phyloP scores from a whole-genome alignment of 805 yeast species.

The Ogataea ramenticola region DNA sequence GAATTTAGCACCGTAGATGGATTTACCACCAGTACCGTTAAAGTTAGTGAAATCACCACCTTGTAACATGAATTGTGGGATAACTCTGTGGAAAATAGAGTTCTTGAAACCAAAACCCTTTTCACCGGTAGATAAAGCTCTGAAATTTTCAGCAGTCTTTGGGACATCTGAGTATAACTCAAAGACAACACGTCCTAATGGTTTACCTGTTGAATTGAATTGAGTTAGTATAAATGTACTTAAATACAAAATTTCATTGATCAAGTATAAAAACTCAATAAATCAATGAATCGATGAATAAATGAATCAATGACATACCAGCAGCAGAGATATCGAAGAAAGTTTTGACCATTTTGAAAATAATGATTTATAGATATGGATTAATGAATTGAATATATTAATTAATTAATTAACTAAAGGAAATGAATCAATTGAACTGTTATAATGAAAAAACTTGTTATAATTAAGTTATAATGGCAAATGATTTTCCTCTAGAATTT shows the following conservation, averaged over 20 bases:
- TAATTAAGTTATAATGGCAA: no score
- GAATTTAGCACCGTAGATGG: conserved; percentile 64
- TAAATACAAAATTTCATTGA: no score
- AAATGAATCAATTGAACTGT: no score
- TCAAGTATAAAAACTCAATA: no score
- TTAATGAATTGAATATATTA: neutral
- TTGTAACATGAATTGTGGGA: conserved; percentile 95
- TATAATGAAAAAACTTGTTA: no score
- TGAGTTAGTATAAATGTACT: neutral
- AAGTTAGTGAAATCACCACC: conserved; percentile 86
- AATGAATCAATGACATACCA: conserved; percentile 17
- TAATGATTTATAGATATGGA: neutral
- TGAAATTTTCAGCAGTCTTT: conserved; percentile 75
- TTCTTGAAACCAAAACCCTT: conserved; percentile 87
- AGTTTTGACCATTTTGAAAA: conserved; percentile 28
- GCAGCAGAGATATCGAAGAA: conserved; percentile 36
- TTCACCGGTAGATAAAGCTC: conserved; percentile 84
- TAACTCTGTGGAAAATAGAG: conserved; percentile 93
- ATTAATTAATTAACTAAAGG: neutral
- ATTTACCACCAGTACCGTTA: conserved; percentile 91
- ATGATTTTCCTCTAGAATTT: no score
- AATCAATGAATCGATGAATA: neutral
- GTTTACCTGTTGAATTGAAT: conserved; percentile 17
- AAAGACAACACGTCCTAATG: conserved; percentile 62
- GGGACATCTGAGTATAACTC: conserved; percentile 86